Percentiles rank a stretch among this genome's conserved stretches.
phyloP scores from a whole-genome alignment of 2,329 filamentous ascomycete genomes.

The Sporothrix humicola region DNA sequence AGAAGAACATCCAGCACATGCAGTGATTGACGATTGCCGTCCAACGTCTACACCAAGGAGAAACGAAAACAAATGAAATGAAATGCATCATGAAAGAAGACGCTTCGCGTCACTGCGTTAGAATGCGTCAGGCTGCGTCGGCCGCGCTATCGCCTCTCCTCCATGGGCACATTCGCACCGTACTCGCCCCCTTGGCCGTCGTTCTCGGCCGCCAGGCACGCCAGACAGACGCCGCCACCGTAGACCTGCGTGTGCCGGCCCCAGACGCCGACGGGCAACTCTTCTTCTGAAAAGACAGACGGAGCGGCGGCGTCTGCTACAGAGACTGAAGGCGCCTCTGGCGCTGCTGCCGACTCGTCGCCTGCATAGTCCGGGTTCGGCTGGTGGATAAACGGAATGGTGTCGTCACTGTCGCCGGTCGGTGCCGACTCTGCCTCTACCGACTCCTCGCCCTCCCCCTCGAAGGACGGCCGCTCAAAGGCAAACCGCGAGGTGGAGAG shows the following conservation, averaged over 20 bases:
- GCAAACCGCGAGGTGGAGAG: conserved; percentile 27
- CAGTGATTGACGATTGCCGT: conserved; percentile 26
- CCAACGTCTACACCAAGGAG: conserved; percentile 13
- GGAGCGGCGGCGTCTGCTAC: not conserved
- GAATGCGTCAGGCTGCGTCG: no score
- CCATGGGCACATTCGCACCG: conserved; percentile 58
- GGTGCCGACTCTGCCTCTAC: no score
- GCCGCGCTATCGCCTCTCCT: conserved; percentile 52
- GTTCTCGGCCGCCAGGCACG: conserved; percentile 57
- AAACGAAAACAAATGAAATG: not conserved
- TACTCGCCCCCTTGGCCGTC: conserved; percentile 59
- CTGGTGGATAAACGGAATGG: conserved; percentile 53
- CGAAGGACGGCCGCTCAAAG: not conserved
- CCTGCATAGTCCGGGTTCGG: conserved; percentile 55
- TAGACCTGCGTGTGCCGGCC: conserved; percentile 65
- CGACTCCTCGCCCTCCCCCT: not conserved
- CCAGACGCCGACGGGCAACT: conserved; percentile 47
- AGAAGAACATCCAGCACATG: not conserved
- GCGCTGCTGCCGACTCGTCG: no score
- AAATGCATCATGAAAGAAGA: not conserved
- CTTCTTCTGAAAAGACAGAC: no score
- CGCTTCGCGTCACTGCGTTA: no score
- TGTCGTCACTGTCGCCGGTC: not conserved
- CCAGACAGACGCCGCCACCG: conserved; percentile 62
- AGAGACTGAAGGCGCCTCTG: not conserved